Percentiles rank a stretch among this genome's conserved stretches.
phyloP scores from a whole-genome alignment of 805 yeast genomes.

The Hemisphaericaspora nanyangensis region DNA sequence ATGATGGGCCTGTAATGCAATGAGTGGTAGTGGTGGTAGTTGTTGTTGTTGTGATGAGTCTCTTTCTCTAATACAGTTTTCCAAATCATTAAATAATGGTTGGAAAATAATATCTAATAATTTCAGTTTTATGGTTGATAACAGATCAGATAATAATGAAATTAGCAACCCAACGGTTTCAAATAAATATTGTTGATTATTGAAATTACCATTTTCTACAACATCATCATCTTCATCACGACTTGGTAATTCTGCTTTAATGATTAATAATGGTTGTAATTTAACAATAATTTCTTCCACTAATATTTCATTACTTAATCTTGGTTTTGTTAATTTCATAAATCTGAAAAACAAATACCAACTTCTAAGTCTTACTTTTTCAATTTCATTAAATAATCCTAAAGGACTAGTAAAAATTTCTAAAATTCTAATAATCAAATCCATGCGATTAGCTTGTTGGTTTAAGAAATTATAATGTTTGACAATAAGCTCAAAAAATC shows the following conservation, averaged over 20 bases:
- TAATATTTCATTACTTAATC: conserved; percentile 37
- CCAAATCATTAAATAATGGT: conserved; percentile 72
- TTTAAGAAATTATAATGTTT: conserved; percentile 67
- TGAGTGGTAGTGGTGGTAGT: conserved; percentile 22
- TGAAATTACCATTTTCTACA: conserved; percentile 53
- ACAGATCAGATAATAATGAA: conserved; percentile 32
- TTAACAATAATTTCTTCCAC: conserved; percentile 56
- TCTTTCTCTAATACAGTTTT: conserved; percentile 47
- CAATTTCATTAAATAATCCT: conserved; percentile 74
- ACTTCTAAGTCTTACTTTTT: conserved; percentile 74
- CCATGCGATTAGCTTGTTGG: conserved; percentile 35
- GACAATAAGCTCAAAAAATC: conserved; percentile 80
- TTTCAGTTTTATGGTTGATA: conserved; percentile 27
- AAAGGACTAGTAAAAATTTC: conserved; percentile 75
- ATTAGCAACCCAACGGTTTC: conserved; percentile 83
- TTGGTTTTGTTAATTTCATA: conserved; percentile 69
- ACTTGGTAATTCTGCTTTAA: conserved; percentile 54
- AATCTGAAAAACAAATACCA: conserved; percentile 90
- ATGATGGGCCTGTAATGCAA: conserved; percentile 78
- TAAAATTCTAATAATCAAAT: conserved; percentile 52
- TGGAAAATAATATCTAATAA: conserved; percentile 65
- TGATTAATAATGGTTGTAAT: conserved; percentile 58
- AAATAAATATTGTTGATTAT: conserved; percentile 74
- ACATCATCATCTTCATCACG: conserved; percentile 55
- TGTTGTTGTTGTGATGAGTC: not conserved